Conservation (phyloP, 352 stramenopile genomes). For the Saprolegnia diclina region DNA sequence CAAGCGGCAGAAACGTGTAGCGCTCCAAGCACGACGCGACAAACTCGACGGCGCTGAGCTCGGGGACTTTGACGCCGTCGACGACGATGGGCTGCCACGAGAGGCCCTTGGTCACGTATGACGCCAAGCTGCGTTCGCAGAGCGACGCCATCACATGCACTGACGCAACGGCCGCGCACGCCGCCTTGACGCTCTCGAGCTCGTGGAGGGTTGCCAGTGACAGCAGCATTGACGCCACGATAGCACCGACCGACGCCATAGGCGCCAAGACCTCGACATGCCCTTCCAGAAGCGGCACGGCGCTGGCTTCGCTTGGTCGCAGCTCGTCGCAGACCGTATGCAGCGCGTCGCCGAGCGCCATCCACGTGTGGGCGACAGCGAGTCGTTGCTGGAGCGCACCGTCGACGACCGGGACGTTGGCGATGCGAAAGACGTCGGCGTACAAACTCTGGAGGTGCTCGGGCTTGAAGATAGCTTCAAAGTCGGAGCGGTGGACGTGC, state of each 20-base stretch:
- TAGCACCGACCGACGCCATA: constrained; percentile 19
- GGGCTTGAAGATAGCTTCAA: constrained; percentile 35
- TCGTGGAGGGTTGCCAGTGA: constrained; percentile 28
- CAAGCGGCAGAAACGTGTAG: constrained; percentile 68
- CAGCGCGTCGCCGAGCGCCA: constrained; percentile 7
- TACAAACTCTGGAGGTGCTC: constrained; percentile 59
- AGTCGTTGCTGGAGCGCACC: constrained; percentile 53
- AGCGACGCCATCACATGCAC: constrained; percentile 80
- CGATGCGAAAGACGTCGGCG: constrained; percentile 60
- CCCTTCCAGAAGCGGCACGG: constrained; percentile 2
- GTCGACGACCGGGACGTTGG: constrained; percentile 72
- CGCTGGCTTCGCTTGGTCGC: not conserved
- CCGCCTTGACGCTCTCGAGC: constrained; percentile 75
- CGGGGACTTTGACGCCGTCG: constrained; percentile 55
- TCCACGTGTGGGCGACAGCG: constrained; percentile 4
- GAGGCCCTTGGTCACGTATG: constrained; percentile 51
- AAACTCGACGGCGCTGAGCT: constrained; percentile 78
- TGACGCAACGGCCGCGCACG: constrained; percentile 69
- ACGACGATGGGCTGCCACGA: constrained; percentile 40
- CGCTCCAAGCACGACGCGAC: constrained; percentile 61
- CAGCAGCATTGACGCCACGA: constrained; percentile 29
- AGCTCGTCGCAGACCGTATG: not conserved
- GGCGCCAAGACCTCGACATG: not conserved
- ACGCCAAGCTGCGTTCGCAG: constrained; percentile 76
- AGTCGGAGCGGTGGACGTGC: constrained; percentile 11